These are phyloP conservation scores for Penicillium frequentans DNA, from an alignment of 2,329 filamentous ascomycete genomes.

Conservation along the genomic window DNA sequence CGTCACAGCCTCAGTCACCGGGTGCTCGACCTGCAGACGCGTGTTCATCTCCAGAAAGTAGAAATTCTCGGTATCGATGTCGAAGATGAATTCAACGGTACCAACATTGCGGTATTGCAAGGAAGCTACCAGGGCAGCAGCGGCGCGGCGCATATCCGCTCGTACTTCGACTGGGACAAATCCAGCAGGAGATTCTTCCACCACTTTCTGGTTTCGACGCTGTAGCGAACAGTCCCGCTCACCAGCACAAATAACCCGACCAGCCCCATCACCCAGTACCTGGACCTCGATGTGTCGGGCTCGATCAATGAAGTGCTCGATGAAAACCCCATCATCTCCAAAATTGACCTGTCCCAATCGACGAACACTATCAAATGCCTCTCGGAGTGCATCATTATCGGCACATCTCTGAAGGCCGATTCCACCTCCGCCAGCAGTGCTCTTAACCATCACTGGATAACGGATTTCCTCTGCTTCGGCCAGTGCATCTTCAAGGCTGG, in stretches of 20 bases:
- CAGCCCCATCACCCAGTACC: constrained; percentile 18
- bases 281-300: constrained; percentile 10
- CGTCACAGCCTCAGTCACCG: constrained; percentile 40
- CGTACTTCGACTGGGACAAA: constrained; percentile 33
- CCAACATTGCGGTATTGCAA: not conserved
- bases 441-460: constrained; percentile 3
- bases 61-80: constrained; percentile 23
- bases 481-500: constrained; percentile 23
- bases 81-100: not conserved
- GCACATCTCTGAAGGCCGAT: constrained; percentile 6
- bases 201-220: constrained; percentile 51
- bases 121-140: not conserved
- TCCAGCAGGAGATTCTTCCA: constrained; percentile 47
- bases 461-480: not conserved
- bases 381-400: not conserved
- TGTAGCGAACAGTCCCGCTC: constrained; percentile 55
- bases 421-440: constrained; percentile 11
- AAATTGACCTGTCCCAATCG: not conserved
- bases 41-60: constrained; percentile 53
- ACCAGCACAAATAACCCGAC: constrained; percentile 41
- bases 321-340: not conserved
- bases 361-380: not conserved
- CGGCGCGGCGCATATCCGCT: constrained; percentile 30
- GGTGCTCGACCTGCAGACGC: constrained; percentile 50
- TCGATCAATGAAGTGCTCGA: constrained; percentile 6